A percentile compares a stretch with the other conserved stretches of the same genome.
Conservation (phyloP, 2,329 filamentous ascomycete species). For the Aspergillus ustus region DNA sequence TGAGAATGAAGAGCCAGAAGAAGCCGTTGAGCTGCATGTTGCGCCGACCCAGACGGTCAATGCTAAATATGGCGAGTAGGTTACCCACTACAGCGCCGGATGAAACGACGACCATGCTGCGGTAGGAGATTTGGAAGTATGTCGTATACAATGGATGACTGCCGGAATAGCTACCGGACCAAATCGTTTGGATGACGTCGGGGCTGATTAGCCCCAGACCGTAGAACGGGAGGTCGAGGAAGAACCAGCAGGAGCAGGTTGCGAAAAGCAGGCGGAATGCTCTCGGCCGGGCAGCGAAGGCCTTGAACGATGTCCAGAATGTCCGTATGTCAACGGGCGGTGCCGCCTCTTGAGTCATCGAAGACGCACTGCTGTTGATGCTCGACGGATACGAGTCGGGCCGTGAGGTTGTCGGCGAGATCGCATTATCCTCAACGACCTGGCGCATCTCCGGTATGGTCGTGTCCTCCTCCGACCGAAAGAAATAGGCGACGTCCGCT, state of each 20-base stretch:
- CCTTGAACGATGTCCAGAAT: slow-evolving; percentile 27
- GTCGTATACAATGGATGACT: slow-evolving; percentile 32
- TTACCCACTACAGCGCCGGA: slow-evolving; percentile 41
- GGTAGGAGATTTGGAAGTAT: slow-evolving; percentile 28
- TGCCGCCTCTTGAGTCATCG: background rate
- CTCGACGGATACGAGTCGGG: slow-evolving; percentile 6
- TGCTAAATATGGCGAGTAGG: slow-evolving; percentile 35
- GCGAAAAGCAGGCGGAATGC: slow-evolving; percentile 36
- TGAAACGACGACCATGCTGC: slow-evolving; percentile 36
- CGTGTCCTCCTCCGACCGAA: background rate
- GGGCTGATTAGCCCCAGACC: slow-evolving; percentile 50
- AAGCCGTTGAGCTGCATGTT: slow-evolving; percentile 43
- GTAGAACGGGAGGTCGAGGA: slow-evolving; percentile 57
- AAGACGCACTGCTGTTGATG: background rate
- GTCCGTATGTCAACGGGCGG: background rate
- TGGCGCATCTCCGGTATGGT: slow-evolving; percentile 10
- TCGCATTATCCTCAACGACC: background rate
- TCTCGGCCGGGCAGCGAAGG: slow-evolving; percentile 31
- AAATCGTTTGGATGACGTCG: slow-evolving; percentile 28
- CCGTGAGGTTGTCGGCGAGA: slow-evolving; percentile 5
- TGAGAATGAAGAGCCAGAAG: slow-evolving; percentile 35
- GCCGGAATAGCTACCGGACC: slow-evolving; percentile 25
- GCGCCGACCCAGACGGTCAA: slow-evolving; percentile 39
- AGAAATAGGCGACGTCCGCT: slow-evolving; percentile 22
- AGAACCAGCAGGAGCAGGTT: slow-evolving; percentile 55